Base-by-base conservation (phyloP, 805 yeast species). In the Saccharomycopsis fibuligera region DNA sequence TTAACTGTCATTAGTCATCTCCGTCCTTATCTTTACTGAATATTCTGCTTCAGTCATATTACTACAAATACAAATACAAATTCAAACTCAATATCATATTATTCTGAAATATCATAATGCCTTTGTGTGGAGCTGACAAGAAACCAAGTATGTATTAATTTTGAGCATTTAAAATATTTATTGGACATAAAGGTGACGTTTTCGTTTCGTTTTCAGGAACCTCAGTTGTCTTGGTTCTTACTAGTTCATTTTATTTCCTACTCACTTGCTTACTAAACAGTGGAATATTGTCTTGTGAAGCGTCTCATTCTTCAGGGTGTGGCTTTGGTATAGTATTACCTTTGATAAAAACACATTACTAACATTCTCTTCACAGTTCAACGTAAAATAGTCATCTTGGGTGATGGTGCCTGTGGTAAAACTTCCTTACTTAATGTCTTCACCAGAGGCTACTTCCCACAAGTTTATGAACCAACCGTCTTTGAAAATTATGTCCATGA, bases 381-480 rank as follows among this genome's bases (percentile, higher is more conserved):
- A 67, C 83, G 96, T 58, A 90, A 90, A 65, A 88, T 90, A 47
- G 98, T 90, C 59, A 90, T 90, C 54, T 72, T 91, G 24, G 98
- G 98, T 44, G 97, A 91, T 68, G 97, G 98, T 78, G 97, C 98
- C 21, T 91, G 97, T 71, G 99, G 99, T 67, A 91, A 91, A 65
- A 91, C 99, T 2, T 90, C 97, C 9, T 73, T 93, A 47, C 73
- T 91, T 61, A 93, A 91, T 63, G 96, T 93, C 55, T 93, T 91
- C 69, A 93, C 99, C 4, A 74, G 96, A 58, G 99, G 99, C 1
- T 93, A 91, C 66, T 91, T 91, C 70, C 98, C 98, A 6, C 96
- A 93, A 63, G 98, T 91, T 19, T 91, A 91, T 66, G 99, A 90
- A 62, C 99, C 99, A 23, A 91, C 99, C 0, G 97, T 91, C 35